Base-by-base conservation (phyloP, 108 stramenopile genomes). In the Skeletonema costatum region DNA sequence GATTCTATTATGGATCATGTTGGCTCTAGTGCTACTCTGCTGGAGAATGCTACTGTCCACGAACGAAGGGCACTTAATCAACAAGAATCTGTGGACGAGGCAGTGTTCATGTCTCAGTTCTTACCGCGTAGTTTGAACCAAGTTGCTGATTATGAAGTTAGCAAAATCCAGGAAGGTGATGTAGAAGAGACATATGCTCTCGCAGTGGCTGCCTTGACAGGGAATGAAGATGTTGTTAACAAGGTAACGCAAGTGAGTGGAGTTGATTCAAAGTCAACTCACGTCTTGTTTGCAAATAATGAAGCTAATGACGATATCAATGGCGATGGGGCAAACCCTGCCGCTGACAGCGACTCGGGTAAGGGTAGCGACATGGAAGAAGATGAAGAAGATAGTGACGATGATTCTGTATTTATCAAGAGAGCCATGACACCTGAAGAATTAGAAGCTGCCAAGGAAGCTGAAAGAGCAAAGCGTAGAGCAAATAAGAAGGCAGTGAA, bases 31-130 rank as follows among this genome's bases (percentile, higher is more conserved):
- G 78, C 71, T 0, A 69, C 42, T 21, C 29, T 48, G 30, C 65
- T 85, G 66, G 72, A 79, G 42, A 65, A 70, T 30, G 78, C 77
- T 63, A 72, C 87, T 33, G 90, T 90, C 29, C 64, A 89, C 42
- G 86, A 89, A 38, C 74, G 90, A 42, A 81, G 90, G 9, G 70
- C 80, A 67, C 60, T 72, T n/a, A 62, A 77, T 50, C 93, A 94
- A 65, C 90, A 89, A 66, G 89, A 94, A 64, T 74, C 76, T 0
- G 92, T 93, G 46, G 92, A 93, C 65, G 96, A 97, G 72, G 93
- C 93, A 14, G 96, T 97, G 11, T 97, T 97, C 78, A 97, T 97
- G 96, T 89, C 87, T 61, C 93, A 93, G 70, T 97, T 93, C 75
- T 68, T 97, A 6, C 96, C 96, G 0, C 78, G 93, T 44, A 93